These are phyloP conservation scores for Nepenthes alata DNA, from an alignment of 179 eudicot species.

Conservation along the genomic window DNA sequence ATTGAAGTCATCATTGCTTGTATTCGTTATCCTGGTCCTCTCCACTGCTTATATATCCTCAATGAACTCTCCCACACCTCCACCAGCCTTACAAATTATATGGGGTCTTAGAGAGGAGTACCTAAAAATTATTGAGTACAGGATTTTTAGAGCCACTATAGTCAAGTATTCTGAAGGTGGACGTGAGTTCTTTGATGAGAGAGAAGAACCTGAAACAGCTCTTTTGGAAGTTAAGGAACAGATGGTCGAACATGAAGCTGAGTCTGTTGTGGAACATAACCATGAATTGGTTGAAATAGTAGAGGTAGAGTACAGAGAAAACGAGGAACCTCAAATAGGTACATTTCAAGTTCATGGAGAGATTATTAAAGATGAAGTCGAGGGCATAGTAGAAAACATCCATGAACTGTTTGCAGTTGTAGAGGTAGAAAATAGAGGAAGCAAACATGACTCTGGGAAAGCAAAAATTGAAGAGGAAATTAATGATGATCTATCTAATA, in stretches of 20 bases:
- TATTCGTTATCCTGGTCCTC: conserved; percentile 13
- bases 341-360: background rate
- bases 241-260: conserved; percentile 1
- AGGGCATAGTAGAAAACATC: background rate
- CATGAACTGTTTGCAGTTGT: conserved; percentile 1
- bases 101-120: conserved; percentile 4
- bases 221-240: background rate
- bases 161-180: conserved; percentile 1
- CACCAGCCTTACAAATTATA: conserved; percentile 7
- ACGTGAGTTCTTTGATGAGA: conserved; percentile 1
- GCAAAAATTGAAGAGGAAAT: background rate
- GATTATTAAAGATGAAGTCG: conserved; percentile 1
- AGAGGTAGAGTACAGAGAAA: background rate
- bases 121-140: conserved; percentile 5
- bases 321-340: background rate
- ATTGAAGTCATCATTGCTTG: conserved; percentile 17
- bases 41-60: conserved; percentile 21
- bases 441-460: background rate
- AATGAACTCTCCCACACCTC: conserved; percentile 25
- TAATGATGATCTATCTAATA: background rate
- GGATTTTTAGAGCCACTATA: conserved; percentile 3
- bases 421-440: background rate
- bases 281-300: conserved; percentile 2
- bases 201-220: background rate
- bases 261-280: background rate